Percentiles rank a stretch among this genome's conserved stretches.
phyloP scores from a whole-genome alignment of 2,329 filamentous ascomycete genomes.

The Trichophyton equinum region DNA sequence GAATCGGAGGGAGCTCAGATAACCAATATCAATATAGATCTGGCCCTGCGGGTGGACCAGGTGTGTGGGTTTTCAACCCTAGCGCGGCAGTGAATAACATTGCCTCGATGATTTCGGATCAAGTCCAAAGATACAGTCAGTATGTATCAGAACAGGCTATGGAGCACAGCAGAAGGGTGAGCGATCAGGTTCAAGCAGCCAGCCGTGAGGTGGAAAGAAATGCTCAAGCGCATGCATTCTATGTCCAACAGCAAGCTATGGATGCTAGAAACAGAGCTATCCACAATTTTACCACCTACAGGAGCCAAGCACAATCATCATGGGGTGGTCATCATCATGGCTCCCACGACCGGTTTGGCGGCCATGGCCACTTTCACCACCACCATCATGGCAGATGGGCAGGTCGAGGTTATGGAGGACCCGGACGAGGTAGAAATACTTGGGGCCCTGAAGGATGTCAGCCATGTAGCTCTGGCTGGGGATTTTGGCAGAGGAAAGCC shows the following conservation, averaged over 20 bases:
- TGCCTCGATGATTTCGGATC: conserved; percentile 25
- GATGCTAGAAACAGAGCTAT: background rate
- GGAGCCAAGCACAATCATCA: background rate
- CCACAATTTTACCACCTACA: background rate
- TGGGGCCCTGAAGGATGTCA: background rate
- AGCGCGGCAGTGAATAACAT: conserved; percentile 14
- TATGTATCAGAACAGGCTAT: conserved; percentile 25
- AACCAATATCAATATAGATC: background rate
- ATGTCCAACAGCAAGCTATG: conserved; percentile 22
- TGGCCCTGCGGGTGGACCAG: background rate
- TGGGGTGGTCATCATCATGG: background rate
- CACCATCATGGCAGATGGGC: background rate
- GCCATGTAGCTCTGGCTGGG: background rate
- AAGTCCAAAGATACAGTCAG: conserved; percentile 31
- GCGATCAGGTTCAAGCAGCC: conserved; percentile 25
- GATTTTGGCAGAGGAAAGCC: background rate
- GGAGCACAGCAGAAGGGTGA: conserved; percentile 24
- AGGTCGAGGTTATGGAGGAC: background rate
- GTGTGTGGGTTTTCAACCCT: background rate
- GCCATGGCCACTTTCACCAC: background rate
- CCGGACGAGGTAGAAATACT: background rate
- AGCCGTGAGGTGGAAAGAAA: conserved; percentile 29
- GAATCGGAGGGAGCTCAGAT: background rate
- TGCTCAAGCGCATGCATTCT: conserved; percentile 26
- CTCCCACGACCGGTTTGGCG: background rate